Evolutionary conservation across 352 stramenopile genomes (phyloP).

Genomic region (Phytophthora megakarya): DNA sequence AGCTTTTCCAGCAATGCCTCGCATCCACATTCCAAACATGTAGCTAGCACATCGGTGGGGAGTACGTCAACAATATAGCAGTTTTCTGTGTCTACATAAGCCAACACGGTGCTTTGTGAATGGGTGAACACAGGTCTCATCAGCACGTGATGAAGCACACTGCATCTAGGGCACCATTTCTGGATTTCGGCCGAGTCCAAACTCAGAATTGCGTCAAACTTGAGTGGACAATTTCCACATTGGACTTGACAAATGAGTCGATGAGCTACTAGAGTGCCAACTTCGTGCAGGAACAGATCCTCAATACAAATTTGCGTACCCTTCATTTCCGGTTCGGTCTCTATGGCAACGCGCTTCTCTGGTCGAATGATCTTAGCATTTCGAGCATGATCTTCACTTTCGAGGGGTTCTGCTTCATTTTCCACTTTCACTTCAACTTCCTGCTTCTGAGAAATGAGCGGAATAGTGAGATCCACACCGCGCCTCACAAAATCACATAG

Average conservation of each 20-base stretch:
- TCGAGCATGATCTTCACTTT: conserved; percentile 19
- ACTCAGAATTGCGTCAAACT: conserved; percentile 63
- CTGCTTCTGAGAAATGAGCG: not conserved
- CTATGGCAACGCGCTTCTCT: conserved; percentile 49
- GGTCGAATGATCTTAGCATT: conserved; percentile 60
- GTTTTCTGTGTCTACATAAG: conserved; percentile 78
- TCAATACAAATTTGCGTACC: conserved; percentile 65
- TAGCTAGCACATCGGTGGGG: conserved; percentile 70
- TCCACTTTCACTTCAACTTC: conserved; percentile 27
- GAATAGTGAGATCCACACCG: conserved; percentile 25
- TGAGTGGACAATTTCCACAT: conserved; percentile 74
- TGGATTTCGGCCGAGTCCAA: conserved; percentile 52
- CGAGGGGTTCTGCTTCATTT: not conserved
- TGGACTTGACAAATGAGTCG: conserved; percentile 66
- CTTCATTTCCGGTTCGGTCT: conserved; percentile 56
- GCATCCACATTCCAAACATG: conserved; percentile 66
- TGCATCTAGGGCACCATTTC: conserved; percentile 86
- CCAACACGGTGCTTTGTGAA: conserved; percentile 58
- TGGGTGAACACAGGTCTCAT: conserved; percentile 77
- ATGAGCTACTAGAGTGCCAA: conserved; percentile 78
- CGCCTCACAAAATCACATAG: conserved; percentile 57
- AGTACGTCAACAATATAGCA: conserved; percentile 73
- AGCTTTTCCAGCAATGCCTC: conserved; percentile 70
- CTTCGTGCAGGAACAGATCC: conserved; percentile 77
- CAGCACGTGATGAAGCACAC: conserved; percentile 65